Evolutionary conservation across 495 filamentous ascomycete species (phyloP).

Genomic region (Delitschia confertaspora): DNA sequence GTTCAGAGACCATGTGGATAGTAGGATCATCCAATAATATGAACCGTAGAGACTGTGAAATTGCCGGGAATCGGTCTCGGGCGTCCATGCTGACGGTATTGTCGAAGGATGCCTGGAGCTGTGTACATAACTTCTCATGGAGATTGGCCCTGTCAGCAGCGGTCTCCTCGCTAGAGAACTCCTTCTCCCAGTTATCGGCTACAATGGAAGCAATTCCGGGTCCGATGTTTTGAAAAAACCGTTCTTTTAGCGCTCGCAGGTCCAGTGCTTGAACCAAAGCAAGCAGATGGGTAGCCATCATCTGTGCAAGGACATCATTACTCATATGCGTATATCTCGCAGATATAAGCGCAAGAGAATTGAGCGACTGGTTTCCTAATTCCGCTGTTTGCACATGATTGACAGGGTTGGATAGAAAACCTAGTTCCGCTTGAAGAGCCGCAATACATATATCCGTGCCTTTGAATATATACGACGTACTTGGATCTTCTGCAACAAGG

Average conservation of each 20-base stretch:
- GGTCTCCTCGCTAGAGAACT: too few relatives aligned
- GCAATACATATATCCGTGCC: conserved; percentile 21
- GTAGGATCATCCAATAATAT: too few relatives aligned
- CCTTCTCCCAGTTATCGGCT: too few relatives aligned
- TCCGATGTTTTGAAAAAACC: too few relatives aligned
- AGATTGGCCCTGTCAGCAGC: too few relatives aligned
- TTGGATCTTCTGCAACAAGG: conserved; percentile 22
- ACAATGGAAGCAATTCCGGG: too few relatives aligned
- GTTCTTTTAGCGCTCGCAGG: conserved; percentile 38
- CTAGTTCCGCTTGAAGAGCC: conserved; percentile 25
- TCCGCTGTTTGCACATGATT: conserved; percentile 23
- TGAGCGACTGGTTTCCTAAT: conserved; percentile 21
- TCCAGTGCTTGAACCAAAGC: conserved; percentile 42
- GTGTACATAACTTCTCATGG: too few relatives aligned
- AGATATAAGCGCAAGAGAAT: conserved; percentile 22
- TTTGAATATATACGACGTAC: conserved; percentile 16
- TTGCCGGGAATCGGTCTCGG: too few relatives aligned
- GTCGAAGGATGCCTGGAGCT: too few relatives aligned
- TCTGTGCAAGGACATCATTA: conserved; percentile 45
- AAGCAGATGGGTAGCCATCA: conserved; percentile 45
- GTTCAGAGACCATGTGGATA: too few relatives aligned
- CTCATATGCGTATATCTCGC: conserved; percentile 49
- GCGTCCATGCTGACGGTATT: too few relatives aligned
- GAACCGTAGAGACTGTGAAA: too few relatives aligned
- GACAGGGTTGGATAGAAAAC: conserved; percentile 20